These are phyloP conservation scores for Chlamydomonas sp. DNA, from an alignment of 139 green algal species.

Conservation along the genomic window DNA sequence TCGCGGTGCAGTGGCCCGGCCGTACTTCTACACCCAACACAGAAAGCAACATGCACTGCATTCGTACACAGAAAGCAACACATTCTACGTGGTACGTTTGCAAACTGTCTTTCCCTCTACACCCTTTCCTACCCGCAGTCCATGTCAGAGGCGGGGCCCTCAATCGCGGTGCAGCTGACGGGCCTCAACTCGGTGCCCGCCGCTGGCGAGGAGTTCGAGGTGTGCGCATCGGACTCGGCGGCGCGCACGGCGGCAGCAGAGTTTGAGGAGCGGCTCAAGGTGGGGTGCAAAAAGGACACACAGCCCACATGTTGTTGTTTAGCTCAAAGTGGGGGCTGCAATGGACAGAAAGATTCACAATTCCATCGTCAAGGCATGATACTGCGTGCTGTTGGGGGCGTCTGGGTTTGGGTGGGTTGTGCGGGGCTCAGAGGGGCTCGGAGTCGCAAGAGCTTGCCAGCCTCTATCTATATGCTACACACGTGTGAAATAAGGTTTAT, in stretches of 20 bases:
- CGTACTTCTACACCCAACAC: too few species aligned
- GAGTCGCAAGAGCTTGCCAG: too few species aligned
- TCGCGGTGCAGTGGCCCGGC: constrained; percentile 90
- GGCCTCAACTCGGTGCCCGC: constrained; percentile 85
- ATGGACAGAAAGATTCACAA: too few species aligned
- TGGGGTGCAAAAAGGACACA: constrained; percentile 51
- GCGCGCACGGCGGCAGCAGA: constrained; percentile 64
- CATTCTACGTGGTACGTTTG: background rate
- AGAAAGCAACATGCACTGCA: too few species aligned
- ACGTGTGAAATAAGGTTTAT: background rate
- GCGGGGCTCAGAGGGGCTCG: too few species aligned
- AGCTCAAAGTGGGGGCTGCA: too few species aligned
- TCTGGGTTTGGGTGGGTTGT: too few species aligned
- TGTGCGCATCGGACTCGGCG: constrained; percentile 69
- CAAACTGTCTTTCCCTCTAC: too few species aligned
- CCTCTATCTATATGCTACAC: background rate
- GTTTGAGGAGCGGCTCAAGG: constrained; percentile 49
- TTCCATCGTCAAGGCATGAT: too few species aligned
- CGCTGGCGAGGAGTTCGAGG: constrained; percentile 93
- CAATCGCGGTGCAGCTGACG: constrained; percentile 90
- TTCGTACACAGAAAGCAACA: background rate
- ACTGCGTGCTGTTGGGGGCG: too few species aligned
- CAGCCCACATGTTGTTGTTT: too few species aligned
- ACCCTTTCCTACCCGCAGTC: too few species aligned
- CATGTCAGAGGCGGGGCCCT: constrained; percentile 78